A percentile compares a stretch with the other conserved stretches of the same genome.
Conservation (phyloP, 2,329 filamentous ascomycete genomes). For the Corinectria fuckeliana region DNA sequence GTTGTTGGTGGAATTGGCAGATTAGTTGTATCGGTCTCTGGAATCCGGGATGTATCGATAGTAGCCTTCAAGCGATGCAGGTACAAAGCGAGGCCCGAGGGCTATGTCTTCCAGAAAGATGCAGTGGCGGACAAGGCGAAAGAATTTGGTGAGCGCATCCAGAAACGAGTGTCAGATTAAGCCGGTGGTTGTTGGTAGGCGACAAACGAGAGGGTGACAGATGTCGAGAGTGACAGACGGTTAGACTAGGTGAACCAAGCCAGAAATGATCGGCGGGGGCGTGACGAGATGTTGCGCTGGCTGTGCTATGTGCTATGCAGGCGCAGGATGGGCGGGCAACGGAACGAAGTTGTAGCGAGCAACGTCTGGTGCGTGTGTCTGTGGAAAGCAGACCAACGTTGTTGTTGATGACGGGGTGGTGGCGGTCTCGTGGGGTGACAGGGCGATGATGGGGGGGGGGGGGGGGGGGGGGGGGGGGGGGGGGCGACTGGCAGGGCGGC, state of each 20-base stretch:
- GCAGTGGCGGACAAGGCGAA: conserved; percentile 1
- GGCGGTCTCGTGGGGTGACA: conserved; percentile 28
- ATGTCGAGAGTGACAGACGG: conserved; percentile 4
- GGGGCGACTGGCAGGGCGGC: not conserved
- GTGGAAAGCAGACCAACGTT: conserved; percentile 16
- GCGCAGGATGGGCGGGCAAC: conserved; percentile 10
- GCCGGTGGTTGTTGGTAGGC: not conserved
- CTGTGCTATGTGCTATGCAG: conserved; percentile 9
- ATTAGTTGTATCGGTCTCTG: not conserved
- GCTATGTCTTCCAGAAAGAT: not conserved
- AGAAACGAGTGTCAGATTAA: conserved; percentile 5
- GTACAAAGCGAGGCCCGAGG: not conserved
- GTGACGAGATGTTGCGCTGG: conserved; percentile 2
- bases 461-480: too few species aligned
- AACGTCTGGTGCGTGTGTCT: conserved; percentile 5
- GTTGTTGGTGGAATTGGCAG: not conserved
- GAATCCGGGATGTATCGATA: not conserved
- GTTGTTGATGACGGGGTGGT: conserved; percentile 19
- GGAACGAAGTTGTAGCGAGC: conserved; percentile 16
- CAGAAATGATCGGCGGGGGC: conserved; percentile 11
- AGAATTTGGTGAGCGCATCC: conserved; percentile 8
- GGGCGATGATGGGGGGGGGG: conserved; percentile 4
- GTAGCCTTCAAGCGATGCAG: not conserved
- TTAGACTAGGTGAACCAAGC: conserved; percentile 3
- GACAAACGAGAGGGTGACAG: conserved; percentile 1